Base-by-base conservation (phyloP, 768 basidiomycete species). In the Cytidiella melzeri region DNA sequence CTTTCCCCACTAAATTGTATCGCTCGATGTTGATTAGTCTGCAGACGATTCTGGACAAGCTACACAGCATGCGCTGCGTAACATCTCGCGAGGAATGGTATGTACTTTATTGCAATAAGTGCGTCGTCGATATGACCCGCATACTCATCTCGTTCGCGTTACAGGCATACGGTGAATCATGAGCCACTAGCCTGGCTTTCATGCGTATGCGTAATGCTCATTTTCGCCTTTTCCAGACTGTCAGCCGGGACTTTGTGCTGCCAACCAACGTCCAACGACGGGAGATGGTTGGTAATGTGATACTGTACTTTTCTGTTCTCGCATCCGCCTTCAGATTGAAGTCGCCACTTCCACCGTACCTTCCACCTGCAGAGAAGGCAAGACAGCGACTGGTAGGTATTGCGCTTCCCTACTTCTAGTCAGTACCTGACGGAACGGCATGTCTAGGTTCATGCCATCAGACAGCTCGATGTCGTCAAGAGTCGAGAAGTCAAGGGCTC, bases 51-150 rank as follows among this genome's bases (percentile, higher is more conserved):
- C 67, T 95, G 53, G 92, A 94, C 60, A 84, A 79, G 61, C 67
- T 99, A 49, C 96, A 98, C 64, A 89, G 90, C 56, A 96, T 98
- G 87, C 80, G 94, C 24, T 94, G 92, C 63, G 94, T 97, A n/a
- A 96, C 90, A 4, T 92, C 92, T 0, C 77, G 91, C 36, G 90
- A 95, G 64, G 92, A 95, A 71, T 97, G 94, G 93, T 87, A 45
- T 47, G 79, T 64, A 37, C 7, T 27, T 15, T 43, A 36, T 58
- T 47, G 55, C 28, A 18, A 15, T 21, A 51, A 18, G 13, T 28
- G 10, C 55, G 15, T n/a, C n/a, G n/a, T n/a, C n/a, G n/a, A n/a
- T n/a, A n/a, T n/a, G n/a, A n/a, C n/a, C n/a, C n/a, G n/a, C n/a
- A n/a, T n/a, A n/a, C n/a, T 48, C 37, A 52, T 27, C 13, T 37